Percentiles rank a stretch among this genome's conserved stretches.
phyloP scores from a whole-genome alignment of 495 filamentous ascomycete genomes.

The Penicillium simplicissimum region DNA sequence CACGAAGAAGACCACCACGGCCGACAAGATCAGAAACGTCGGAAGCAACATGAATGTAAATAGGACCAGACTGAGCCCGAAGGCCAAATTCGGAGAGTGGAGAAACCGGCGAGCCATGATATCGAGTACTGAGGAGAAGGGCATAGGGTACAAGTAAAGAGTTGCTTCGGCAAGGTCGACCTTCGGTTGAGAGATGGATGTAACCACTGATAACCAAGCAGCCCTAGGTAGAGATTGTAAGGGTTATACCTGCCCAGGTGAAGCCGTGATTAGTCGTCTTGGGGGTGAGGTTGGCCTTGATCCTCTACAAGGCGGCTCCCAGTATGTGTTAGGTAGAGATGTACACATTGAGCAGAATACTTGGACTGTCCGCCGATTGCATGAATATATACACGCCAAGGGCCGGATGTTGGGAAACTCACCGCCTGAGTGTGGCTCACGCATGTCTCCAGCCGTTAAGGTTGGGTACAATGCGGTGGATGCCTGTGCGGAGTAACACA shows the following conservation, averaged over 20 bases:
- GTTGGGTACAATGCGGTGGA: background rate
- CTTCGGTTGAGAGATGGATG: too few species aligned
- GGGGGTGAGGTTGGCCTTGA: too few species aligned
- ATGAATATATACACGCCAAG: slow-evolving; percentile 5
- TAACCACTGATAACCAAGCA: too few species aligned
- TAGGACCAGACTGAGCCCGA: slow-evolving; percentile 40
- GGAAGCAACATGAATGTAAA: slow-evolving; percentile 47
- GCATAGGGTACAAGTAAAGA: background rate
- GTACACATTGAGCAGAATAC: too few species aligned
- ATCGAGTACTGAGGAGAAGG: slow-evolving; percentile 18
- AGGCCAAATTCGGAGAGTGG: slow-evolving; percentile 32
- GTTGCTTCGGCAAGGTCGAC: too few species aligned
- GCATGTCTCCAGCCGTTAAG: background rate
- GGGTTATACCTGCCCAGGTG: too few species aligned
- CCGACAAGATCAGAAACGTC: slow-evolving; percentile 39
- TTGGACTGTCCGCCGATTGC: background rate
- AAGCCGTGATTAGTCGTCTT: too few species aligned
- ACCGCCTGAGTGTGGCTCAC: background rate
- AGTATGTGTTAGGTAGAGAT: too few species aligned
- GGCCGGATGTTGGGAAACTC: background rate
- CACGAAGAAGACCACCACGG: slow-evolving; percentile 39
- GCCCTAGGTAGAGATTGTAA: too few species aligned
- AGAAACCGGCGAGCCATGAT: slow-evolving; percentile 38
- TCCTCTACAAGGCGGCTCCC: too few species aligned
- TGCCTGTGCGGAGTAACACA: background rate